phyloP scores from a whole-genome alignment of 2,329 filamentous ascomycete genomes.

The Sclerotinia borealis region DNA sequence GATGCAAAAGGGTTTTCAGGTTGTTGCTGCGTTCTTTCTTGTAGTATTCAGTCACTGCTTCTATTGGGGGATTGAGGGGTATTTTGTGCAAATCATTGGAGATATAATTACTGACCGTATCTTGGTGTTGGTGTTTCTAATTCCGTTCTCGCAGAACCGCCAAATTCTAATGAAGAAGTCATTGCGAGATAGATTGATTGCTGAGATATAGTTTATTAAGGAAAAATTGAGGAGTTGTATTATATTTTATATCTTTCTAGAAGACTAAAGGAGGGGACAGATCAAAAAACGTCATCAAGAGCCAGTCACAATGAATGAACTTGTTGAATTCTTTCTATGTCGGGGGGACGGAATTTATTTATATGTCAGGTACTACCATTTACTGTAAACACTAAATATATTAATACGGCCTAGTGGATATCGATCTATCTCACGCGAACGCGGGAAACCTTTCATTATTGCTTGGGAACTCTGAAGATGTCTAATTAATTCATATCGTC shows the following conservation, averaged over 20 bases:
- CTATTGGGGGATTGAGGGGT: conserved; percentile 25
- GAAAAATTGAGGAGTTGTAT: background rate
- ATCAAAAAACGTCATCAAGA: conserved; percentile 3
- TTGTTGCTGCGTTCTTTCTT: conserved; percentile 47
- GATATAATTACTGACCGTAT: conserved; percentile 27
- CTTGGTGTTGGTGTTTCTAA: background rate
- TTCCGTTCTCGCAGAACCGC: background rate
- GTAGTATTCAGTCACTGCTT: conserved; percentile 49
- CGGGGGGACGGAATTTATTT: background rate
- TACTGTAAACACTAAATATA: background rate
- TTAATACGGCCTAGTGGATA: conserved; percentile 1
- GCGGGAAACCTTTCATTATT: conserved; percentile 12
- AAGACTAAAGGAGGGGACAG: background rate
- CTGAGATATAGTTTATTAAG: background rate
- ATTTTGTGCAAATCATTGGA: background rate
- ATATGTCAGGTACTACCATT: too few species aligned
- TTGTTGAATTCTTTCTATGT: background rate
- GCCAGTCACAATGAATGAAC: background rate
- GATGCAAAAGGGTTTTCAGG: conserved; percentile 86
- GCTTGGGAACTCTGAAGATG: background rate
- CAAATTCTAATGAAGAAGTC: background rate
- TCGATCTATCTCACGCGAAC: conserved; percentile 12
- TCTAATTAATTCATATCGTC: background rate
- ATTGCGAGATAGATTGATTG: background rate
- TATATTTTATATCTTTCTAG: background rate